phyloP scores from a whole-genome alignment of 2,329 filamentous ascomycete species.

The Coniella lustricola region DNA sequence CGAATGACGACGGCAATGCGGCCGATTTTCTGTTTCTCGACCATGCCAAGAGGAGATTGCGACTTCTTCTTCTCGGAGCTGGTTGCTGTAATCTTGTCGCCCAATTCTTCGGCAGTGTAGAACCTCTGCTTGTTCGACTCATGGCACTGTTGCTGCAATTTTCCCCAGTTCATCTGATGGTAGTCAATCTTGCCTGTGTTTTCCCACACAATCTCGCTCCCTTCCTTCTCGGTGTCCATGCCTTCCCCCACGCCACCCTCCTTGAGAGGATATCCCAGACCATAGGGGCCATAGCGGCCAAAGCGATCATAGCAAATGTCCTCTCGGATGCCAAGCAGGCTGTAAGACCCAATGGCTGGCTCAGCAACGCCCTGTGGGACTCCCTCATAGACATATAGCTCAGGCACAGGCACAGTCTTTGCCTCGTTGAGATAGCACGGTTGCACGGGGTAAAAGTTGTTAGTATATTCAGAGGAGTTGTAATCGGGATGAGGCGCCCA shows the following conservation, averaged over 20 bases:
- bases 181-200: conserved; percentile 51
- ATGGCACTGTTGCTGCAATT: conserved; percentile 46
- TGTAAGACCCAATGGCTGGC: conserved; percentile 69
- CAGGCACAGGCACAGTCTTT: conserved; percentile 49
- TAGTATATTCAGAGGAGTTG: conserved; percentile 46
- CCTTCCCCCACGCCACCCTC: conserved; percentile 66
- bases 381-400: conserved; percentile 62
- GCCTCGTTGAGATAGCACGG: conserved; percentile 58
- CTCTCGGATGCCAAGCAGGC: conserved; percentile 63
- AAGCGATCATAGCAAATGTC: conserved; percentile 86
- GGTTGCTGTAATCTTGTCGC: conserved; percentile 4
- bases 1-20: conserved; percentile 73
- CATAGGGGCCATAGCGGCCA: conserved; percentile 77
- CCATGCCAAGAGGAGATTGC: conserved; percentile 2
- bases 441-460: conserved; percentile 44
- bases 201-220: conserved; percentile 53
- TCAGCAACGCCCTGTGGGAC: conserved; percentile 72
- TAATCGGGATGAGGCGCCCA: conserved; percentile 69
- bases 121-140: conserved; percentile 59
- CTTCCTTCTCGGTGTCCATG: conserved; percentile 65
- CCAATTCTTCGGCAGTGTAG: conserved; percentile 31
- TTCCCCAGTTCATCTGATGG: conserved; percentile 46
- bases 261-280: conserved; percentile 69
- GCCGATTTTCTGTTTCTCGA: conserved; percentile 33
- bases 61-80: conserved; percentile 4